Evolutionary conservation across 1,284 basidiomycete species (phyloP).

Genomic region (Fistulina hepatica): DNA sequence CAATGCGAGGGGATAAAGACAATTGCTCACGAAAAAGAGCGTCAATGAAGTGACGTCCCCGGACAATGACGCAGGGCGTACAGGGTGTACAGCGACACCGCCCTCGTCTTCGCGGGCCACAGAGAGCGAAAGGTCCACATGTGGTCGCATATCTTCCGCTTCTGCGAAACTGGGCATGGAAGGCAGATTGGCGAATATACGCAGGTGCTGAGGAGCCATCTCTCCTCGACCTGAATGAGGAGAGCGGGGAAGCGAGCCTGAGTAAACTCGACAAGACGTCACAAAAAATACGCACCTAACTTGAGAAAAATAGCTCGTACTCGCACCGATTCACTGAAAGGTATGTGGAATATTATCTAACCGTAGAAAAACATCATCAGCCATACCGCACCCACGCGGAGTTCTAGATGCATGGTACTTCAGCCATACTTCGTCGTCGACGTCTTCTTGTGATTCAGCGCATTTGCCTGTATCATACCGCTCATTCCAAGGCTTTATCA

Average conservation of each 20-base stretch:
- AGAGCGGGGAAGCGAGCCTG: constrained; percentile 9
- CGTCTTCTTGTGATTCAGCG: constrained; percentile 67
- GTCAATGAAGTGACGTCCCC: constrained; percentile 59
- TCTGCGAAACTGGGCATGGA: constrained; percentile 69
- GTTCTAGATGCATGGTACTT: constrained; percentile 5
- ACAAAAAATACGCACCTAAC: constrained; percentile 38
- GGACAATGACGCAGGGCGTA: constrained; percentile 63
- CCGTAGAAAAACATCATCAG: not conserved
- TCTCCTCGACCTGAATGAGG: constrained; percentile 64
- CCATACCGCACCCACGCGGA: not conserved
- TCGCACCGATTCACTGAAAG: constrained; percentile 68
- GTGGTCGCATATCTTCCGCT: constrained; percentile 53
- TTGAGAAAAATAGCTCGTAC: constrained; percentile 64
- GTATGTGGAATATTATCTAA: constrained; percentile 69
- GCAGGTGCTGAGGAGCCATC: constrained; percentile 49
- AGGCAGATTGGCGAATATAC: constrained; percentile 59
- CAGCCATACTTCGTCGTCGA: constrained; percentile 55
- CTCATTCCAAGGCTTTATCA: constrained; percentile 74
- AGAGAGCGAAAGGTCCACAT: constrained; percentile 60
- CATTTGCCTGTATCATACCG: constrained; percentile 55
- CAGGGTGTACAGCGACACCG: constrained; percentile 62
- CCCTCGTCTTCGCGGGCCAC: constrained; percentile 60
- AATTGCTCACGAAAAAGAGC: constrained; percentile 60
- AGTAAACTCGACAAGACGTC: not conserved
- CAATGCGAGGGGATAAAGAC: constrained; percentile 2